Evolutionary conservation across 148 eudicot species (phyloP), one percentile per base, ranked within the genome.

Genomic region (Rhododendron henanense): DNA sequence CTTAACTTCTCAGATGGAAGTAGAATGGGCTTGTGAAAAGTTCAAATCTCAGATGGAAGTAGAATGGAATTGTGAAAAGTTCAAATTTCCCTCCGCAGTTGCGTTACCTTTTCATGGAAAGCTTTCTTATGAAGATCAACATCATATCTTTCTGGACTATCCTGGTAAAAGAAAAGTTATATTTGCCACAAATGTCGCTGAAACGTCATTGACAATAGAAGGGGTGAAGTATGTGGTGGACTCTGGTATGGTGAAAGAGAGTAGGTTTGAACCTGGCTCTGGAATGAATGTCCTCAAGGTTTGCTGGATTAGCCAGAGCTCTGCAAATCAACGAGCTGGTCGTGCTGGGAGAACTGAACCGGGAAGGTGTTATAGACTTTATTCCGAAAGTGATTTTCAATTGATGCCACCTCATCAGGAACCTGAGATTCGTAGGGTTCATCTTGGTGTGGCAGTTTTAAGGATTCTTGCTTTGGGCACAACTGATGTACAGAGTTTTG

Each of bases 341-440:
- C 99, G 98, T 78, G 98, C 98, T 85, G 99, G 98, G 89, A 94
- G 98, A 90, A 97, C 98, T n/a, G 98, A 93, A 84, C 90, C 98
- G 13, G 99, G 99, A 55, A 87, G 86, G 44, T 97, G 99, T 91
- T 97, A 93, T 84, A 91, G 99, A 79, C 92, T 97, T 15, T 97
- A 97, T 88, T 88, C 95, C 6, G 81, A 91, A 85, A 74, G 84
- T 69, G 95, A 95, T 85, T 94, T 90, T 82, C 86, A 79, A 59
- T 83, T 44, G 41, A 93, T 97, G 99, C 84, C 88, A 77, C 81
- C 88, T 75, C 96, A 97, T 86, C 96, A 88, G 84, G 98, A 94
- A 84, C 99, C 99, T 82, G 99, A 97, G 90, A 97, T 97, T 83
- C 88, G 93, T 21, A 94, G 94, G 83, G 99, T 93, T 86, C 96